Percentiles rank a stretch among this genome's conserved stretches.
These are phyloP conservation scores for Fibroporia radiculosa DNA, from an alignment of 768 basidiomycete genomes.

Conservation along the genomic window DNA sequence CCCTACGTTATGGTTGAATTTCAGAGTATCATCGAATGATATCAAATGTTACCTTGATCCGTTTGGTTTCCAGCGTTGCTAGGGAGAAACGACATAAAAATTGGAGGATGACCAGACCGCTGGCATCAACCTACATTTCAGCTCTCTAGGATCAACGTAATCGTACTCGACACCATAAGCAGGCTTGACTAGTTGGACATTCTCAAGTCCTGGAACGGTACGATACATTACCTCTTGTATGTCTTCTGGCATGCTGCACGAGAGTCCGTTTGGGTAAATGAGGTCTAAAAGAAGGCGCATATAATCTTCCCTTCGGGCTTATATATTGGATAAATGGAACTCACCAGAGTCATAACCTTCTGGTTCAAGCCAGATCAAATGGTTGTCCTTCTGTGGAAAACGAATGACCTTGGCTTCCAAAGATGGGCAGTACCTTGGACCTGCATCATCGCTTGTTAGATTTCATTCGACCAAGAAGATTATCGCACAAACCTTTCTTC, in stretches of 20 bases:
- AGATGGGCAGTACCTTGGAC: constrained; percentile 88
- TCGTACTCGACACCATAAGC: constrained; percentile 95
- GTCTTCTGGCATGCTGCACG: constrained; percentile 82
- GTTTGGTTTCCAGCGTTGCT: constrained; percentile 84
- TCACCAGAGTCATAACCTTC: constrained; percentile 86
- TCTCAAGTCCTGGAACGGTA: constrained; percentile 78
- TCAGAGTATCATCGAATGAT: too few species aligned
- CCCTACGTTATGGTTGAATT: constrained; percentile 37
- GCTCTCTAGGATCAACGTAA: constrained; percentile 78
- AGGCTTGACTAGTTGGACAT: constrained; percentile 74
- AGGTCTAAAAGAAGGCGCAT: constrained; percentile 57
- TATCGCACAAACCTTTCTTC: constrained; percentile 52
- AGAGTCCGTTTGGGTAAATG: constrained; percentile 87
- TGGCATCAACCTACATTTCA: constrained; percentile 44
- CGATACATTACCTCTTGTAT: constrained; percentile 77
- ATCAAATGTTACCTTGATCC: constrained; percentile 56
- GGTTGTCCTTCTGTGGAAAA: constrained; percentile 62
- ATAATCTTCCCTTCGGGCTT: too few species aligned
- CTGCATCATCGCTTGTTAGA: constrained; percentile 26
- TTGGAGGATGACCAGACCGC: not conserved
- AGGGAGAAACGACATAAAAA: not conserved
- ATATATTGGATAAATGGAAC: not conserved
- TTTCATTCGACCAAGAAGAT: not conserved
- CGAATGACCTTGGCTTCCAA: constrained; percentile 81
- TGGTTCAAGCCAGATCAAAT: constrained; percentile 85